Base-by-base conservation (phyloP, 179 eudicot genomes). In the Sideroxylon spinosum region DNA sequence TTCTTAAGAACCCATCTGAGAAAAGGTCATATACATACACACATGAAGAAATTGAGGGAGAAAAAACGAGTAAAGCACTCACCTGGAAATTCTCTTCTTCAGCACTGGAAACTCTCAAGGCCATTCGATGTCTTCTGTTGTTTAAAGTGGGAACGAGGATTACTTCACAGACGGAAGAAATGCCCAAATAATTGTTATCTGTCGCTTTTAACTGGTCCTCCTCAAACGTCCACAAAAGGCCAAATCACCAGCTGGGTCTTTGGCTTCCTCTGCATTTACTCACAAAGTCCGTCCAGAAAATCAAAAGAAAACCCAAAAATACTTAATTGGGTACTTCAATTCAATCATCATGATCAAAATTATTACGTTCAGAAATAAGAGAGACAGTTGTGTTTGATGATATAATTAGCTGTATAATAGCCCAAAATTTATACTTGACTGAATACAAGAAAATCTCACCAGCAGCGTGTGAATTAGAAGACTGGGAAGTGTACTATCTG, bases 191-290 rank as follows among this genome's bases (percentile, higher is more conserved):
- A 3, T 37, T 37, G 44, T 37, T 37, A 37, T 37, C 44, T 3
- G 44, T 37, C 5, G 44, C 44, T 29, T 29, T 29, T 29, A 29
- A 29, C 37, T 29, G 3, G 1, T 29, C 37, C 73, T 1, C 56
- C 12, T 20, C 9, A 71, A 23, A 23, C 9, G 61, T n/a, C 9
- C 59, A 29, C 8, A 2, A 20, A 4, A 17, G 1, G 9, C 52
- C 65, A 74, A 75, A 62, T 44, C 61, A 46, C 17, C 57, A 23
- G 20, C 62, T 23, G 69, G 59, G 60, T 48, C 19, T 75, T 61
- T 44, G 78, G 48, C n/a, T 63, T 26, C 23, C 76, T 62, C 60
- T 75, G 59, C 59, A 9, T 63, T 61, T 57, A 44, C 44, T 37
- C 7, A 46, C 56, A 49, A 22, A 17, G 32, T 44, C 11, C 14